Evolutionary conservation across 1,284 basidiomycete species (phyloP), one percentile per base, ranked within the genome.

Genomic region (Erythrobasidium hasegawianum): DNA sequence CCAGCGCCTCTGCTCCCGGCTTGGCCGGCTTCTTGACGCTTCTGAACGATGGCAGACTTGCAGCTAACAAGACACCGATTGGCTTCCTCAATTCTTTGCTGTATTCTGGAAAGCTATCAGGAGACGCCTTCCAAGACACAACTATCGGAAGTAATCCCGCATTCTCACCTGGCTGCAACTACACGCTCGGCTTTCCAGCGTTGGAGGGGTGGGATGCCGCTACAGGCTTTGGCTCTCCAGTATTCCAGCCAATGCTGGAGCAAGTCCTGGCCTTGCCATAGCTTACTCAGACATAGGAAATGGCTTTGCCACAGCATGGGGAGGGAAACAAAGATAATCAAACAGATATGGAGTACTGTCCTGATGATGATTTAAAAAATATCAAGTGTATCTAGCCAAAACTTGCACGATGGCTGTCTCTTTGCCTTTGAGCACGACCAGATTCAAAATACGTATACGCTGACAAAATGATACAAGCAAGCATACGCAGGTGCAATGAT

Each of bases 21-120:
- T 76, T 81, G n/a, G 79, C 79, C 16, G 74, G 79, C 11, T 78
- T 87, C 57, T 74, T 87, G 2, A 79, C 84, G 0, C 79, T 86
- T 68, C 76, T 87, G 61, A 87, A 87, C 71, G 85, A 87, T 70
- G 83, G 80, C 1, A 79, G 82, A n/a, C 72, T 83, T 18, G 75
- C 74, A 5, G 73, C 76, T 1, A 79, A 81, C 0, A 80, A 80
- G 69, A 68, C 77, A 11, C 59, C 82, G 11, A 77, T 85, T 7
- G 85, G 84, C 0, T 86, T 85, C 76, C 77, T 86, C 64, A 86
- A 86, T 72, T 84, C 83, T 3, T 79, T 83, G 68, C 45, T 86
- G 20, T 86, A 86, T 70, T 78, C 78, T 1, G 71, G 74, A 10
- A 67, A 69, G 13, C 81, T 82, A 5, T 39, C 69, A 71, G 72